Percentiles rank a stretch among this genome's conserved stretches.
Conservation (phyloP, 225 moss, liverwort and hornwort genomes). For the Ulota crispa region DNA sequence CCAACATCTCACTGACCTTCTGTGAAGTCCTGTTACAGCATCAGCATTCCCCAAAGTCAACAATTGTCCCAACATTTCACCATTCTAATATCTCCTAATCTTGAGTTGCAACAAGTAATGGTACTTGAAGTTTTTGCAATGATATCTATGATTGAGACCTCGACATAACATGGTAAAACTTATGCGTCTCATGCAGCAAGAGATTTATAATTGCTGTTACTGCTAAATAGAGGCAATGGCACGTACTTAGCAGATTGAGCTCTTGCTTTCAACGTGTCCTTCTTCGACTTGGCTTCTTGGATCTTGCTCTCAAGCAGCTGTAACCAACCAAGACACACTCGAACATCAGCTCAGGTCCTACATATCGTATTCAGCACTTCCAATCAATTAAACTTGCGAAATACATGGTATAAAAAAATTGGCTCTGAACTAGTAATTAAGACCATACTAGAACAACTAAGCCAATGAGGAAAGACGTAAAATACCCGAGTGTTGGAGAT, state of each 20-base stretch:
- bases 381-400: not conserved
- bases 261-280: constrained; percentile 97
- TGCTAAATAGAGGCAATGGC: constrained; percentile 13
- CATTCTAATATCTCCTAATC: not conserved
- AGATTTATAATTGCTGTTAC: not conserved
- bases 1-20: constrained; percentile 98
- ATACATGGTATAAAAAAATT: not conserved
- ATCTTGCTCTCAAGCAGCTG: constrained; percentile 99
- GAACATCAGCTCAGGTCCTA: constrained; percentile 6
- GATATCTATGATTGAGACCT: not conserved
- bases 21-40: constrained; percentile 78
- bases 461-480: not conserved
- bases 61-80: not conserved
- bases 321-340: not conserved
- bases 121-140: not conserved
- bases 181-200: not conserved
- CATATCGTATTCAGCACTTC: not conserved
- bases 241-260: constrained; percentile 96
- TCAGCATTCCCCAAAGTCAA: constrained; percentile 25
- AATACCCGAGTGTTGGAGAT: constrained; percentile 92
- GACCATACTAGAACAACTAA: not conserved
- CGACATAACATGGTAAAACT: not conserved
- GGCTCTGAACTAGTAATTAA: not conserved
- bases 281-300: constrained; percentile 97
- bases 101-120: not conserved